These are phyloP conservation scores for Psilocybe sp. DNA, from an alignment of 768 basidiomycete species.

Conservation along the genomic window DNA sequence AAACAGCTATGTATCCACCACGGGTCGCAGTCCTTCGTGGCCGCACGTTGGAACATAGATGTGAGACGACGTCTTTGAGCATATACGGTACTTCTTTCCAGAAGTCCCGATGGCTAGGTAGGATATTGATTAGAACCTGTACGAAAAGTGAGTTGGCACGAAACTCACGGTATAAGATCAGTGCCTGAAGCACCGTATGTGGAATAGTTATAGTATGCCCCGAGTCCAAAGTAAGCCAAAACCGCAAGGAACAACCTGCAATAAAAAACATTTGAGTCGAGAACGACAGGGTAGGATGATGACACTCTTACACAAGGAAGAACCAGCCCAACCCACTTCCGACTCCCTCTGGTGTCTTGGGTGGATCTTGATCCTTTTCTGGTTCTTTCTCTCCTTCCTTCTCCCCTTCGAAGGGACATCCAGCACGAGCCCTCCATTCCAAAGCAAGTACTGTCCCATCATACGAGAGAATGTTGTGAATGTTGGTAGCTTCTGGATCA, in stretches of 20 bases:
- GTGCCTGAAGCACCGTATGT: conserved; percentile 81
- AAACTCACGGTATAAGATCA: conserved; percentile 78
- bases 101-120: conserved; percentile 77
- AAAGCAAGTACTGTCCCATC: conserved; percentile 51
- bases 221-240: conserved; percentile 68
- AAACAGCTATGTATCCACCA: conserved; percentile 78
- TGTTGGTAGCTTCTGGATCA: conserved; percentile 32
- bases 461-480: conserved; percentile 59
- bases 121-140: conserved; percentile 8
- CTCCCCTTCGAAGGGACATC: conserved; percentile 42
- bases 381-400: conserved; percentile 26
- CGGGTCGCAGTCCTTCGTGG: conserved; percentile 61
- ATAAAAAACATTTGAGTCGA: not conserved
- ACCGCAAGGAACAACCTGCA: conserved; percentile 63
- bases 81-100: conserved; percentile 90
- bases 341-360: conserved; percentile 36
- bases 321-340: conserved; percentile 87
- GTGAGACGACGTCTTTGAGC: conserved; percentile 72
- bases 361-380: conserved; percentile 18
- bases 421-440: conserved; percentile 62
- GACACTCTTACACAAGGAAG: conserved; percentile 67
- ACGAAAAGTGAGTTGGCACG: not conserved
- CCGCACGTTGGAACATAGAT: conserved; percentile 72
- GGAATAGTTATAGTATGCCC: conserved; percentile 86
- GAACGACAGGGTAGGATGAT: not conserved